These are phyloP conservation scores for Davidsoniella neocaledoniae DNA, from an alignment of 2,329 filamentous ascomycete genomes.

Conservation along the genomic window DNA sequence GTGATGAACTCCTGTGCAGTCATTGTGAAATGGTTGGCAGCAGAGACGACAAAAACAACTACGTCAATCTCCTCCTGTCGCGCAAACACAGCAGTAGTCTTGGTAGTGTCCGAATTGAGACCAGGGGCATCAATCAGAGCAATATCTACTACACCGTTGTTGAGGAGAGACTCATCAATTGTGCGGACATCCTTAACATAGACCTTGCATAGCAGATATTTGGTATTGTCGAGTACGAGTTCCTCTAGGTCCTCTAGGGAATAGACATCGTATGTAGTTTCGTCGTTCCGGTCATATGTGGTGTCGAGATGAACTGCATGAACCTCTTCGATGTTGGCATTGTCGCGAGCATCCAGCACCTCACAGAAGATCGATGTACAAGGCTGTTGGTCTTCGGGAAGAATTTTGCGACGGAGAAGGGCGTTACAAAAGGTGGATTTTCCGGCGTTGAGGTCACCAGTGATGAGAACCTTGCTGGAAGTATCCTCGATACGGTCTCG, in stretches of 20 bases:
- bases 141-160: conserved; percentile 96
- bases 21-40: conserved; percentile 92
- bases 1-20: conserved; percentile 97
- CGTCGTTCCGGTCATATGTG: conserved; percentile 73
- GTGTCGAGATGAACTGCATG: conserved; percentile 78
- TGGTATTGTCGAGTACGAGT: conserved; percentile 75
- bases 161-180: conserved; percentile 84
- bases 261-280: conserved; percentile 86
- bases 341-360: conserved; percentile 81
- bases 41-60: conserved; percentile 94
- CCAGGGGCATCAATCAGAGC: conserved; percentile 93
- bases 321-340: conserved; percentile 81
- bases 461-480: conserved; percentile 89
- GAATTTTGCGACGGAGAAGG: conserved; percentile 74
- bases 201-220: conserved; percentile 89
- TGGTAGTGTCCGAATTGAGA: conserved; percentile 86
- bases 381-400: conserved; percentile 94
- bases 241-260: conserved; percentile 62
- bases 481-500: conserved; percentile 94
- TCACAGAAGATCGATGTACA: conserved; percentile 98
- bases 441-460: conserved; percentile 88
- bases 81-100: conserved; percentile 94
- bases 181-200: conserved; percentile 82
- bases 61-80: conserved; percentile 97
- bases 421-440: conserved; percentile 99